Evolutionary conservation across 2,329 filamentous ascomycete species (phyloP).

Genomic region (Chrysoporthe puriensis): DNA sequence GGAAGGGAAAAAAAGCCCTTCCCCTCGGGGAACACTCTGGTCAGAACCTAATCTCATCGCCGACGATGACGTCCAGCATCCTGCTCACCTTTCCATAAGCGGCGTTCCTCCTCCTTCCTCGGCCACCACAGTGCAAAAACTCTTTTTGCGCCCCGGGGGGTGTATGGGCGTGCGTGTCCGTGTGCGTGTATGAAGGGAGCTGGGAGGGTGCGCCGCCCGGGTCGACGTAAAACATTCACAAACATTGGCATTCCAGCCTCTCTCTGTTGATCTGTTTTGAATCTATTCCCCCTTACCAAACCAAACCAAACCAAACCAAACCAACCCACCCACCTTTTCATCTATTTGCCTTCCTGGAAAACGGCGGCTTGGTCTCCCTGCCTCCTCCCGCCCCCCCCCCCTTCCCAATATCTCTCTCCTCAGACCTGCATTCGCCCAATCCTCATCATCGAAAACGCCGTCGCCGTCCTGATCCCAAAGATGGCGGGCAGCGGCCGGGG

Average conservation of each 20-base stretch:
- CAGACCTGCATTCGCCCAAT: neutral
- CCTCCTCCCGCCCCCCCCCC: neutral
- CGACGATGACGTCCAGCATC: constrained; percentile 8
- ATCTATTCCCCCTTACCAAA: neutral
- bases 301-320: too few species aligned
- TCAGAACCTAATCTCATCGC: constrained; percentile 1
- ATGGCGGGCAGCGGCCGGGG: constrained; percentile 27
- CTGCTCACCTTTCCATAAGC: constrained; percentile 9
- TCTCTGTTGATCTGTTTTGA: neutral
- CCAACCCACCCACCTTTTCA: neutral
- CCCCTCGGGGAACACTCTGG: neutral
- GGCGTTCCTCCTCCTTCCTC: neutral
- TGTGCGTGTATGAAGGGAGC: constrained; percentile 1
- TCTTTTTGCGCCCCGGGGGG: neutral
- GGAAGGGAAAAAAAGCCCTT: neutral
- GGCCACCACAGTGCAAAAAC: neutral
- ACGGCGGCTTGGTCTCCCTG: neutral
- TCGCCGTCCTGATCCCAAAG: neutral
- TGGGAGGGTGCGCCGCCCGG: neutral
- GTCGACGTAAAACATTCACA: constrained; percentile 7
- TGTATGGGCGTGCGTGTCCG: neutral
- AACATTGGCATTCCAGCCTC: constrained; percentile 1
- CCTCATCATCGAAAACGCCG: neutral
- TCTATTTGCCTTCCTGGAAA: neutral
- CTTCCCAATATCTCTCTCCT: neutral